Evolutionary conservation across 2,329 filamentous ascomycete genomes (phyloP).

Genomic region (Fusarium acutatum): DNA sequence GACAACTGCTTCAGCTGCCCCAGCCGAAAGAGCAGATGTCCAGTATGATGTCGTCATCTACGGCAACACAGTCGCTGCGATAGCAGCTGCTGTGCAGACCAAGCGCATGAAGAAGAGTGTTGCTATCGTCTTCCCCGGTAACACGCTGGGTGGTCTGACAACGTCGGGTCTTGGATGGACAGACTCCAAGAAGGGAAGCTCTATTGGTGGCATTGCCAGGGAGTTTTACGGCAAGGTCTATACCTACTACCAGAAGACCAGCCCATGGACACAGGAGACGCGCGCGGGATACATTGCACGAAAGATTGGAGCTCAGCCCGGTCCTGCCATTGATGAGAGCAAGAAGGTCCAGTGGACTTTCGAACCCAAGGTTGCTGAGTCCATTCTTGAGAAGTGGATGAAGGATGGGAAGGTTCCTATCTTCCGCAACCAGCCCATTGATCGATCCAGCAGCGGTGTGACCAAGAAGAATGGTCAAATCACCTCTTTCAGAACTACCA

Average conservation of each 20-base stretch:
- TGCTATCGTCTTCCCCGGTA: constrained; percentile 28
- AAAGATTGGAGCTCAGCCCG: constrained; percentile 29
- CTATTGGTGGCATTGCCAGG: constrained; percentile 32
- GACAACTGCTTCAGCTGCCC: constrained; percentile 16
- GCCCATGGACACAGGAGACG: constrained; percentile 24
- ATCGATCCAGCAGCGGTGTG: constrained; percentile 12
- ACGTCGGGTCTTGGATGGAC: constrained; percentile 34
- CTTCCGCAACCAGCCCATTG: constrained; percentile 26
- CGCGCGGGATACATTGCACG: constrained; percentile 13
- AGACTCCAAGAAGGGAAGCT: constrained; percentile 30
- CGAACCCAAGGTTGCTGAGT: constrained; percentile 32
- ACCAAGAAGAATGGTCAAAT: constrained; percentile 23
- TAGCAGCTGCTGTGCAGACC: constrained; percentile 31
- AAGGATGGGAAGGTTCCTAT: constrained; percentile 29
- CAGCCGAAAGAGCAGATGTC: constrained; percentile 6
- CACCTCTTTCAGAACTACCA: constrained; percentile 21
- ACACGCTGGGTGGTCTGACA: constrained; percentile 28
- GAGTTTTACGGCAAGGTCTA: constrained; percentile 30
- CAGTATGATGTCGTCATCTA: constrained; percentile 34
- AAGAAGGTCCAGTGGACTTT: constrained; percentile 36
- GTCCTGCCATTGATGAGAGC: constrained; percentile 26
- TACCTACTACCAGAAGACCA: constrained; percentile 16
- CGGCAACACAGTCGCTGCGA: constrained; percentile 34
- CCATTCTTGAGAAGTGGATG: constrained; percentile 27
- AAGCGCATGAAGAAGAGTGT: constrained; percentile 32